Conservation (phyloP, 192 early-diverging fungal species). For the Podila verticillata region DNA sequence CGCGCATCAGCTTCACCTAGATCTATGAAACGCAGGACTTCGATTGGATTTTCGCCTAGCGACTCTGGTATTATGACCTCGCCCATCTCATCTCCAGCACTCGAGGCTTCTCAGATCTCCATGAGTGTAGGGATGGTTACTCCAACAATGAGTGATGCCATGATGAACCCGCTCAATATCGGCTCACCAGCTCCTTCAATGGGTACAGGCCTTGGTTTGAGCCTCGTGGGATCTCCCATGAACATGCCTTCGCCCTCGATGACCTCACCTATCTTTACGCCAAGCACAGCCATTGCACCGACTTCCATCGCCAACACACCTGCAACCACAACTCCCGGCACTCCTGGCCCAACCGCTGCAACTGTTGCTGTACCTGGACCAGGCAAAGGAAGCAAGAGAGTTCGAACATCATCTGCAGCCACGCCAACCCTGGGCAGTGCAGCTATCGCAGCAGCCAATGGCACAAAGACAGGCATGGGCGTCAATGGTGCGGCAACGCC, state of each 20-base stretch:
- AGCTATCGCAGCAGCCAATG: not conserved
- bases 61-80: slow-evolving; percentile 17
- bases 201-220: slow-evolving; percentile 16
- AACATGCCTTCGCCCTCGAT: slow-evolving; percentile 14
- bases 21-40: slow-evolving; percentile 37
- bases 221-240: slow-evolving; percentile 13
- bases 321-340: not conserved
- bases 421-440: slow-evolving; percentile 18
- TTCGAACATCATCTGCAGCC: slow-evolving; percentile 28
- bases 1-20: slow-evolving; percentile 32
- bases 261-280: slow-evolving; percentile 18
- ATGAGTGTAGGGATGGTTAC: not conserved
- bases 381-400: slow-evolving; percentile 21
- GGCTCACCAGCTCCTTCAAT: not conserved
- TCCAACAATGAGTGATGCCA: slow-evolving; percentile 1
- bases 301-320: slow-evolving; percentile 14
- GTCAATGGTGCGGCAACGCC: not conserved
- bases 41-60: slow-evolving; percentile 23
- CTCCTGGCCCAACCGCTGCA: not conserved
- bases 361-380: not conserved
- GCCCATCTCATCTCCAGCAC: slow-evolving; percentile 12
- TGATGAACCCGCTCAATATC: not conserved
- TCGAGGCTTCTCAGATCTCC: slow-evolving; percentile 12
- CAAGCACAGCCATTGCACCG: not conserved
- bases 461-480: not conserved